These are phyloP conservation scores for Trypanosoma vivax DNA, from an alignment of 208 protist species.

Conservation along the genomic window DNA sequence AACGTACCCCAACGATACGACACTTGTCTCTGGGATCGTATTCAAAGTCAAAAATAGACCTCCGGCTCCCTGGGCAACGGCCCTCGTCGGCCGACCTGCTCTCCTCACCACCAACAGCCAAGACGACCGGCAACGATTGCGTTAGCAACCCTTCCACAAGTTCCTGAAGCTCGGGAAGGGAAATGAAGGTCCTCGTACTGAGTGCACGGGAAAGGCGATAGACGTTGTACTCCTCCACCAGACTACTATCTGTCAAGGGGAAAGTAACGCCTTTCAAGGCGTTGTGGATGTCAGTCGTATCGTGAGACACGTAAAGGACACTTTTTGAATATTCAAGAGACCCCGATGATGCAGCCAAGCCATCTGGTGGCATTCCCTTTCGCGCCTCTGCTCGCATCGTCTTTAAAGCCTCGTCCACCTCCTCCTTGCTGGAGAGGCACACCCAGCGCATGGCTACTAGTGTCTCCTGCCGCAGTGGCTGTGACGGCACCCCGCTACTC, in stretches of 20 bases:
- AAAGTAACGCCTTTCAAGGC: too few species aligned
- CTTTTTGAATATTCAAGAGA: too few species aligned
- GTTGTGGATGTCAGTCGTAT: too few species aligned
- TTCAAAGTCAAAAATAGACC: conserved; percentile 18
- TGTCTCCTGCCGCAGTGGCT: not conserved
- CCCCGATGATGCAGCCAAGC: too few species aligned
- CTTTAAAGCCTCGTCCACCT: not conserved
- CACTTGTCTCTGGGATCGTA: conserved; percentile 7
- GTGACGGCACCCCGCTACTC: not conserved
- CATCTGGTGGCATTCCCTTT: not conserved
- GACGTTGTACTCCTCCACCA: conserved; percentile 20
- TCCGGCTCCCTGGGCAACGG: not conserved
- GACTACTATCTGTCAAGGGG: not conserved
- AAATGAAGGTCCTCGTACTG: conserved; percentile 13
- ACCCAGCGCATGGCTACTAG: conserved; percentile 21
- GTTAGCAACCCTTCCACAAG: conserved; percentile 16
- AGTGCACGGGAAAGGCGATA: conserved; percentile 21
- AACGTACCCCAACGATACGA: conserved; percentile 24
- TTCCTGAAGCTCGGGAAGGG: conserved; percentile 10
- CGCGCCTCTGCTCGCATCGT: not conserved
- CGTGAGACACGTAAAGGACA: too few species aligned
- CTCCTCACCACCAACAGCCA: conserved; percentile 17
- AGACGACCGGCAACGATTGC: conserved; percentile 13
- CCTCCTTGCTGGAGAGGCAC: not conserved
- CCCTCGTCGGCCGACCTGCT: not conserved